Base-by-base conservation (phyloP, 768 basidiomycete species). In the Boletus vinaceobasis region DNA sequence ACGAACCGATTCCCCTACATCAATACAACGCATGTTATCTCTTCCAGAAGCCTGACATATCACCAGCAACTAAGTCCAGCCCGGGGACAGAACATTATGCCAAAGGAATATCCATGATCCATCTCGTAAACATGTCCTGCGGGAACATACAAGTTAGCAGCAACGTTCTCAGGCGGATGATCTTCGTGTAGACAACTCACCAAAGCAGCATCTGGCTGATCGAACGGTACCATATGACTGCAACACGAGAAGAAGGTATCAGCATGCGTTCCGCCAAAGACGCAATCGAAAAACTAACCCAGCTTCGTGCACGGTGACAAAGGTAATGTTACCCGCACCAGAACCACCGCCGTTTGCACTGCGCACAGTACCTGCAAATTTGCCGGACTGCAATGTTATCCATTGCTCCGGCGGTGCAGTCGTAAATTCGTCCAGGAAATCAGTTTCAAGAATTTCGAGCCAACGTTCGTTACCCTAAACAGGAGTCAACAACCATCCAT, bases 221-320 rank as follows among this genome's bases (percentile, higher is more conserved):
- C 92, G 65, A 79, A 86, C 5, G 93, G 93, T 8, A 91, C 91
- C 92, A 93, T 89, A 67, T 93, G 90, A 35, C 90, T 90, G 61
- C 7, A 55, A 57, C 58, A 43, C 36, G 51, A 44, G 38, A 52
- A 47, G n/a, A 29, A 52, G n/a, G 4, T 4, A 49, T 65, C 39
- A 66, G 27, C 36, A 27, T 9, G 17, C 1, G 17, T 26, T 42
- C 38, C 10, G 8, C 7, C 1, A 10, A 23, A 50, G 40, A 46
- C 4, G 13, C 7, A 32, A 17, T 35, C 19, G 31, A 48, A 53
- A 29, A 8, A 72, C 85, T 60, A 71, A 93, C 80, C 94, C 94
- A 29, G 93, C 90, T 61, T 89, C 86, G 61, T 81, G 74, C 33
- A 96, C 78, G 38, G 79, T 78, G 11, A 92, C 88, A 57, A 88